A percentile compares a stretch with the other conserved stretches of the same genome.
Conservation (phyloP, 495 filamentous ascomycete species). For the Penicillium fimorum region DNA sequence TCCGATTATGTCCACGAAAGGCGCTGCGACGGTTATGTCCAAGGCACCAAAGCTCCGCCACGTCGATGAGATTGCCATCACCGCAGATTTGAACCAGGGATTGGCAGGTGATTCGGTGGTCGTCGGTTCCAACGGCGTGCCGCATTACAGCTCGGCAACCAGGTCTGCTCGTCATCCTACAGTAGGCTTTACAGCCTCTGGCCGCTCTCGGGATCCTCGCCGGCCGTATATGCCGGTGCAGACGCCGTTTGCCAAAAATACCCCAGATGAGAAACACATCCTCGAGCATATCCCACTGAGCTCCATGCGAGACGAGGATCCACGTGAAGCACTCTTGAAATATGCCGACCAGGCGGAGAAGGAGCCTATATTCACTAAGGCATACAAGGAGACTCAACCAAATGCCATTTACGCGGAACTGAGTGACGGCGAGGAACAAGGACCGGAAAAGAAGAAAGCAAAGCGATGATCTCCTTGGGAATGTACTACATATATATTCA, state of each 20-base stretch:
- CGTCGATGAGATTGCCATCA: constrained; percentile 89
- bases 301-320: constrained; percentile 96
- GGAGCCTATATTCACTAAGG: constrained; percentile 89
- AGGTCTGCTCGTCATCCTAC: constrained; percentile 67
- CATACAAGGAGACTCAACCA: constrained; percentile 90
- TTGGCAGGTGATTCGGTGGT: constrained; percentile 81
- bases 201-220: constrained; percentile 72
- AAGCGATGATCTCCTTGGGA: constrained; percentile 34
- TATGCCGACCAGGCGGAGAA: constrained; percentile 94
- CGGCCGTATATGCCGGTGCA: constrained; percentile 77
- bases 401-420: constrained; percentile 87
- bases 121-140: constrained; percentile 49
- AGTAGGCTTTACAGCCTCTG: constrained; percentile 75
- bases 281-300: constrained; percentile 83
- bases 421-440: constrained; percentile 84
- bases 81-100: constrained; percentile 74
- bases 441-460: constrained; percentile 65
- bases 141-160: constrained; percentile 47
- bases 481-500: constrained; percentile 7
- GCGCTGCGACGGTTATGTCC: constrained; percentile 86
- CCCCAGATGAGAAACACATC: constrained; percentile 88
- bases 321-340: constrained; percentile 87
- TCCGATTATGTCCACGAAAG: constrained; percentile 73
- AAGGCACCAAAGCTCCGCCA: constrained; percentile 92
- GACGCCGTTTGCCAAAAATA: constrained; percentile 88